These are phyloP conservation scores for Vitis rotundifolia DNA, from an alignment of 164 flowering plant genomes.

Conservation along the genomic window DNA sequence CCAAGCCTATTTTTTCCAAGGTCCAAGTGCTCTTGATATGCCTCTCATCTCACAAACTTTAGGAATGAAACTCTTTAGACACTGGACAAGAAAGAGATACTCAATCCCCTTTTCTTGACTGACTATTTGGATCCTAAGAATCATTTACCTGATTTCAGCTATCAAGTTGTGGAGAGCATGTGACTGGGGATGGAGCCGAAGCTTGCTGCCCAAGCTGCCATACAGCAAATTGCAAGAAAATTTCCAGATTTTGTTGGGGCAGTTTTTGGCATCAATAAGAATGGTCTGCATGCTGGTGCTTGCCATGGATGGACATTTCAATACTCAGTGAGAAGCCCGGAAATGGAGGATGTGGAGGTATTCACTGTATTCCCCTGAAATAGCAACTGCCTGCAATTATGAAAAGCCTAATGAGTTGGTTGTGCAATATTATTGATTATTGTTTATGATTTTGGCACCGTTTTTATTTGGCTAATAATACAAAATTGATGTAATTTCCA, in stretches of 20 bases:
- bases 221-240: constrained; percentile 71
- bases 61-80: no score
- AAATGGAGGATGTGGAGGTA: constrained; percentile 55
- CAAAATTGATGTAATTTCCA: no score
- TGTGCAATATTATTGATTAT: not conserved
- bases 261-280: constrained; percentile 67
- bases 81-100: not conserved
- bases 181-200: constrained; percentile 83
- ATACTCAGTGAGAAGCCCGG: constrained; percentile 55
- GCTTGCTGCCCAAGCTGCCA: constrained; percentile 82
- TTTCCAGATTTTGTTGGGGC: constrained; percentile 92
- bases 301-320: constrained; percentile 82
- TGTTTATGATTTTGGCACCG: no score
- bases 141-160: constrained; percentile 45
- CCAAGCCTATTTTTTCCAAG: no score
- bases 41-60: no score
- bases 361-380: constrained; percentile 46
- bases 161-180: constrained; percentile 97
- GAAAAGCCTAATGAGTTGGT: not conserved
- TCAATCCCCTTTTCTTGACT: not conserved
- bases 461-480: no score
- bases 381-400: not conserved
- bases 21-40: no score
- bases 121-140: not conserved
- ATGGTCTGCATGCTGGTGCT: constrained; percentile 73